Evolutionary conservation across 192 early-diverging fungal species (phyloP).

Genomic region (Obelidium mucronatum): DNA sequence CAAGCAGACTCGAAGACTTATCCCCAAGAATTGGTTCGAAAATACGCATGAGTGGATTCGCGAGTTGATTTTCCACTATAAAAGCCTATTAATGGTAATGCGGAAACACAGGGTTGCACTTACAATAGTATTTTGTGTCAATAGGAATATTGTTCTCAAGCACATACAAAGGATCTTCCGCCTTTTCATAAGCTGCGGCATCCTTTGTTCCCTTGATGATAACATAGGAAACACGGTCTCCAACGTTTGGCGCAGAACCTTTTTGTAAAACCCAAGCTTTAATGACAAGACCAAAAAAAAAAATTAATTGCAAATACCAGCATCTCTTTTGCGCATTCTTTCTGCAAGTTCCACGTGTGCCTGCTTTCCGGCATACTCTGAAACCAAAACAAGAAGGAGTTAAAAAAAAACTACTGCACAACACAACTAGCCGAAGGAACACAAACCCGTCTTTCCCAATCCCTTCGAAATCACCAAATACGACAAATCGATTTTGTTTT

Average conservation of each 20-base stretch:
- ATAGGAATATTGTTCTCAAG: constrained; percentile 98
- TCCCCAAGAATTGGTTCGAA: constrained; percentile 96
- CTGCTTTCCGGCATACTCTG: constrained; percentile 93
- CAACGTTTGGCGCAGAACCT: constrained; percentile 91
- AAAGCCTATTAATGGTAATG: neutral
- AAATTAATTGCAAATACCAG: constrained; percentile 60
- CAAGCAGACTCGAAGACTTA: constrained; percentile 76
- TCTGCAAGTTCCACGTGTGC: constrained; percentile 96
- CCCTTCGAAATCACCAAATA: constrained; percentile 97
- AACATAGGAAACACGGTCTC: constrained; percentile 97
- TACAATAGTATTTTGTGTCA: constrained; percentile 90
- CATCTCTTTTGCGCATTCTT: constrained; percentile 94
- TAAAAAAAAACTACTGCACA: no score
- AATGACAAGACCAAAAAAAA: neutral
- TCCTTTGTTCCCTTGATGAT: constrained; percentile 81
- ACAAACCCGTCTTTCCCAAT: constrained; percentile 81
- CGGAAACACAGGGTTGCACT: neutral
- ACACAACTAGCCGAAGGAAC: neutral
- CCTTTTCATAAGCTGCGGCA: constrained; percentile 94
- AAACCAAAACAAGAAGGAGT: neutral
- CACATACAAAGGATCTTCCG: constrained; percentile 98
- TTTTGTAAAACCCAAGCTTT: neutral
- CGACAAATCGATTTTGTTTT: constrained; percentile 97
- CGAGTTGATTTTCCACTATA: constrained; percentile 83
- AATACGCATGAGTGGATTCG: constrained; percentile 91